Base-by-base conservation (phyloP, 2,329 filamentous ascomycete species). In the Trichoderma atrobrunneum region DNA sequence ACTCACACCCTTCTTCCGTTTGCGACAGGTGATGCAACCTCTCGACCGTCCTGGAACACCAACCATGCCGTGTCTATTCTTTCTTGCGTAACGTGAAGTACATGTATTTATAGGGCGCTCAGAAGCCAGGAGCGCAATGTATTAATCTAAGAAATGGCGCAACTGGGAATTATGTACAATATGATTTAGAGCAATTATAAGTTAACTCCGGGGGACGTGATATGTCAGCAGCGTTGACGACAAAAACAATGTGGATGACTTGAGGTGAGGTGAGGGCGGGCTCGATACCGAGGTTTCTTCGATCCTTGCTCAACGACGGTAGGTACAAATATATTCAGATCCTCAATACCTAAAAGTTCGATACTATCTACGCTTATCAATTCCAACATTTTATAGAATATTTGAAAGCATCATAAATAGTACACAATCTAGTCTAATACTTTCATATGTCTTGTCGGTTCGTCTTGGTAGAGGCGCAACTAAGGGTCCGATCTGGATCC, bases 1-100 rank as follows among this genome's bases (percentile, higher is more conserved):
- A 67, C 72, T 70, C 51, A 74, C 73, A 8, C 72, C 73, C 24
- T 71, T 73, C 62, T 65, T 70, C 26, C 73, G 71, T 51, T 51
- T 73, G 18, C 70, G 65, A 32, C 70, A 74, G 30, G 73, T 73
- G 14, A 70, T 57, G 30, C 73, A 74, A 3, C 51, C 73, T 54
- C 73, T 71, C 5, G 70, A 72, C 8, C 74, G 56, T 26, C 71
- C 70, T 24, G 60, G 71, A 60, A 72, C 73, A 4, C 74, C 72
- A 66, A 73, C 72, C 73, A 75, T 73, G 24, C 16, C 24, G 48
- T 5, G 4, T 16, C 5, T 60, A 28, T 57, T n/a, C n/a, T 5
- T n/a, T 8, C 18, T 56, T 56, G 14, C 7, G 36, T 14, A 48
- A 18, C 10, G 12, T 7, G 16, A 51, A 7, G 36, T 21, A 6